Evolutionary conservation across 805 yeast genomes (phyloP), one percentile per base, ranked within the genome.

Genomic region (Candida gorgasii): DNA sequence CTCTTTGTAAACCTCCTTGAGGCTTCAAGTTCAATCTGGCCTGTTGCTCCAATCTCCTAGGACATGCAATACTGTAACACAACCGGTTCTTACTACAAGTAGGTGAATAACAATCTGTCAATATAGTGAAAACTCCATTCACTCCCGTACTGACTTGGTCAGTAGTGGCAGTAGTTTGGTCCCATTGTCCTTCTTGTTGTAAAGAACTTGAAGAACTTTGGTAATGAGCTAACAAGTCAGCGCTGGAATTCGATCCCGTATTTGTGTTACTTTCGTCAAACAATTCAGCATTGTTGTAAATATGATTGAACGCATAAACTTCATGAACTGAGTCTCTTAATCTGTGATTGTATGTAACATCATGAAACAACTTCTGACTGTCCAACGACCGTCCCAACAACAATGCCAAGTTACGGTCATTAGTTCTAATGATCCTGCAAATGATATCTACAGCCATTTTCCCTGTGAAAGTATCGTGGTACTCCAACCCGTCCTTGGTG

Each of bases 61-160:
- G 99, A 66, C 99, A 93, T 9, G 97, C 95, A 52, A 93, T 90
- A 32, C 96, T 86, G 64, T 93, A 93, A 65, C 99, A 93, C 29
- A 92, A 69, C 24, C 79, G 73, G 55, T 88, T 95, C 39, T 95
- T 73, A 4, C 96, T 83, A 65, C 99, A 93, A 0, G 99, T 93
- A 24, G 99, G 96, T 0, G 97, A 89, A 58, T 93, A 93, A 65
- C 99, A 93, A 57, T 90, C 96, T 0, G 97, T 87, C 48, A 93
- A 70, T 32, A 92, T 69, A 1, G 97, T 92, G 57, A 92, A 93
- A 3, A 93, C 96, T 52, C 99, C 99, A 61, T 87, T 87, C 8
- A 89, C 89, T 0, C 72, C 40, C 5, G 39, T 16, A 15, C 23
- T 40, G 48, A 31, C 35, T 50, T 20, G 44, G 5, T 33, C 27